A percentile compares a stretch with the other conserved stretches of the same genome.
Evolutionary conservation across 495 filamentous ascomycete species (phyloP).

Genomic region (Acidiella bohemica): DNA sequence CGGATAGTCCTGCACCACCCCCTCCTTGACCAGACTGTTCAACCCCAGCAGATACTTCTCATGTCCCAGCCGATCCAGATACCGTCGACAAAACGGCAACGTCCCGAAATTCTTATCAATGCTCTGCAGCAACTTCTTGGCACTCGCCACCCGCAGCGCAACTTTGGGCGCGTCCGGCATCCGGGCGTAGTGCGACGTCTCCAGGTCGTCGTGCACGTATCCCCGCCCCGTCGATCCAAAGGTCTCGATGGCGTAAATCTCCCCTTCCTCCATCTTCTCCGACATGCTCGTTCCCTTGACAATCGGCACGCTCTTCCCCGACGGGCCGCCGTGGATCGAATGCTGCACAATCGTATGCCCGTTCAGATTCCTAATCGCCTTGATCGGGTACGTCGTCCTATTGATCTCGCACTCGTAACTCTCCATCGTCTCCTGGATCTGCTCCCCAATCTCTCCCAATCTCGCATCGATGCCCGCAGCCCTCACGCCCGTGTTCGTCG

Average conservation of each 20-base stretch:
- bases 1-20: constrained; percentile 82
- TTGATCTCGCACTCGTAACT: constrained; percentile 49
- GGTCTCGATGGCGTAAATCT: constrained; percentile 53
- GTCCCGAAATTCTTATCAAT: constrained; percentile 54
- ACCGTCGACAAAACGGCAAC: constrained; percentile 48
- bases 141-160: constrained; percentile 39
- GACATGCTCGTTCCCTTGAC: constrained; percentile 42
- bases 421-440: constrained; percentile 56
- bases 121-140: constrained; percentile 44
- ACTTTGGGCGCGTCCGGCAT: constrained; percentile 38
- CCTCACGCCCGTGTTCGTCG: constrained; percentile 48
- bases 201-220: constrained; percentile 33
- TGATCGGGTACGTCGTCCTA: constrained; percentile 43
- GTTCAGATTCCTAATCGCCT: constrained; percentile 42
- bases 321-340: constrained; percentile 39
- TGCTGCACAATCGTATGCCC: constrained; percentile 49
- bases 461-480: constrained; percentile 50
- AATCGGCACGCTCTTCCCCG: constrained; percentile 47
- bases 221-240: constrained; percentile 50
- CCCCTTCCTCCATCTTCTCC: constrained; percentile 56
- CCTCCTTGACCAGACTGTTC: constrained; percentile 72
- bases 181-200: constrained; percentile 43
- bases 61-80: constrained; percentile 49
- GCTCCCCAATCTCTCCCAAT: constrained; percentile 46
- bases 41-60: constrained; percentile 50